phyloP scores from a whole-genome alignment of 306 rosid genomes.

The Cicer cuneatum region DNA sequence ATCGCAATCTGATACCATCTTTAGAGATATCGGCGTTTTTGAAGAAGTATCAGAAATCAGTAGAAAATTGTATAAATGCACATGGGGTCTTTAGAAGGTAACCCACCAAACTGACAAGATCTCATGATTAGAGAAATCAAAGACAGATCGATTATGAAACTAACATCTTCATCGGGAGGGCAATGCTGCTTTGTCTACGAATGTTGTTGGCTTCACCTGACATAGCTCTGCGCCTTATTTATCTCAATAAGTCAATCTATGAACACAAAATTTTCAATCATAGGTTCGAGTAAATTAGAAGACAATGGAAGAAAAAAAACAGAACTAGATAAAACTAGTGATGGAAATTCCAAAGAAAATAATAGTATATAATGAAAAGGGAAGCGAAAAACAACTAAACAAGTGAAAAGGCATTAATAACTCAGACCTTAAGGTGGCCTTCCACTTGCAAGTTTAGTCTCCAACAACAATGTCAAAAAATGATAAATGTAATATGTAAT shows the following conservation, averaged over 20 bases:
- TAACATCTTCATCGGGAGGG: neutral
- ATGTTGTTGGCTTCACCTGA: neutral
- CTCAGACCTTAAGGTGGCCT: too few relatives aligned
- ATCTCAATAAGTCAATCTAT: neutral
- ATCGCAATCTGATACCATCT: neutral
- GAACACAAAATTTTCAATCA: neutral
- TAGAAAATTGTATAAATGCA: neutral
- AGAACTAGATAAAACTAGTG: slow-evolving; percentile 1
- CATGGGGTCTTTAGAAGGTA: neutral
- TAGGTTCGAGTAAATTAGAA: neutral
- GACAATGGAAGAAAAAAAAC: neutral
- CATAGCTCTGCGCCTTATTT: neutral
- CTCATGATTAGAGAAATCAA: neutral
- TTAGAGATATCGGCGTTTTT: too few relatives aligned
- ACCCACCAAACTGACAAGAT: neutral
- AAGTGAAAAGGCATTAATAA: neutral
- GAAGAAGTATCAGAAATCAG: too few relatives aligned
- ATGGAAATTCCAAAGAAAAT: neutral
- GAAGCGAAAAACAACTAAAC: neutral
- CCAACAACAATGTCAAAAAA: neutral
- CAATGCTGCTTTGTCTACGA: neutral
- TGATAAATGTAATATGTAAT: too few relatives aligned
- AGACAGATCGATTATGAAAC: neutral
- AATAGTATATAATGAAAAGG: neutral
- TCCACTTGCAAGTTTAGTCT: too few relatives aligned